Evolutionary conservation across 768 basidiomycete genomes (phyloP).

Genomic region (Hygrocybe punicea): DNA sequence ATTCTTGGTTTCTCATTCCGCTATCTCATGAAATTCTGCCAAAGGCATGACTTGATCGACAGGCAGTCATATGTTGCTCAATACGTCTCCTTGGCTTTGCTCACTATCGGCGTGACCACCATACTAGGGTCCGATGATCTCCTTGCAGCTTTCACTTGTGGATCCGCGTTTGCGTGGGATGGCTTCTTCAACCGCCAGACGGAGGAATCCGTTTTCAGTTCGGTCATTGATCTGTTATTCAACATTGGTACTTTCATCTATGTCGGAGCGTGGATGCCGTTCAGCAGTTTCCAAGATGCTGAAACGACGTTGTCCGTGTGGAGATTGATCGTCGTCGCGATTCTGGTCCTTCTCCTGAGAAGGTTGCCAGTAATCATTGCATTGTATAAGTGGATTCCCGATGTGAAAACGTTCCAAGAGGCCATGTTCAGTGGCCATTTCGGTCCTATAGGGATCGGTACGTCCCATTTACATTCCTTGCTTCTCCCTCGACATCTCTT

Average conservation of each 20-base stretch:
- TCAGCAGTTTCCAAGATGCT: slow-evolving; percentile 67
- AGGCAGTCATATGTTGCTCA: slow-evolving; percentile 93
- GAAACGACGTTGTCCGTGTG: slow-evolving; percentile 71
- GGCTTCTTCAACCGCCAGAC: slow-evolving; percentile 92
- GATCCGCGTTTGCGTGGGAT: slow-evolving; percentile 96
- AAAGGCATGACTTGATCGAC: slow-evolving; percentile 83
- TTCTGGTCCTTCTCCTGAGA: slow-evolving; percentile 77
- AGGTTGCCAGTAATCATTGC: slow-evolving; percentile 81
- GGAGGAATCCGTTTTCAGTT: slow-evolving; percentile 91
- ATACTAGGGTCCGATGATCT: slow-evolving; percentile 92
- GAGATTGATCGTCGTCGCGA: slow-evolving; percentile 79
- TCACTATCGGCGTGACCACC: slow-evolving; percentile 80
- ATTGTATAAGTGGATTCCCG: slow-evolving; percentile 90
- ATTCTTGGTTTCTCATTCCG: slow-evolving; percentile 76
- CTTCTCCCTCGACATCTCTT: neutral
- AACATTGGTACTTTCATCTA: slow-evolving; percentile 94
- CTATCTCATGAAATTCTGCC: slow-evolving; percentile 90
- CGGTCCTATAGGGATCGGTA: slow-evolving; percentile 80
- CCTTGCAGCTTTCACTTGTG: slow-evolving; percentile 90
- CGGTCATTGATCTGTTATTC: slow-evolving; percentile 94
- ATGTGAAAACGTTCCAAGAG: slow-evolving; percentile 91
- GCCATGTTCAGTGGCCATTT: slow-evolving; percentile 95
- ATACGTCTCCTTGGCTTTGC: slow-evolving; percentile 77
- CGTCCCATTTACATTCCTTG: slow-evolving; percentile 16
- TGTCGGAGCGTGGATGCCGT: slow-evolving; percentile 98